Evolutionary conservation across 1,284 basidiomycete genomes (phyloP), one percentile per base, ranked within the genome.

Genomic region (Rhodotorula sp.): DNA sequence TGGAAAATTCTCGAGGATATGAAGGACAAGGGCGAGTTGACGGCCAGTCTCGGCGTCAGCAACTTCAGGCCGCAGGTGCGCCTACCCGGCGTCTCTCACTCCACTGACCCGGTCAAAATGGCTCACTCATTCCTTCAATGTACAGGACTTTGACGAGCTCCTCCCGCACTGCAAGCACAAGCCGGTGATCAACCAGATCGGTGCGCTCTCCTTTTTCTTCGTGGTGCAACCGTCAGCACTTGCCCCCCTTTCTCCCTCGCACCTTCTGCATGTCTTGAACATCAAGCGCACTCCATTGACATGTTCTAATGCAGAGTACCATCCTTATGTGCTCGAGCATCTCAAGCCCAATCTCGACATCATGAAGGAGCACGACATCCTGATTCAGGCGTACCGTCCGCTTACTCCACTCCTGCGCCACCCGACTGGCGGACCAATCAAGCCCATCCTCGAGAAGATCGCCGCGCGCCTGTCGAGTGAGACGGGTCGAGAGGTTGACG

Each of bases 401-500:
- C 79, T 84, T 17, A 80, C 80, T 14, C 76, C 82, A 0, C 62
- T 84, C 61, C 77, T 82, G 63, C 79, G 81, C n/a, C 75, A 76
- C 73, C 73, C 73, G 64, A 87, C 86, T 14, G 87, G 84, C 34
- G 88, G 87, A 0, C 85, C 88, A 1, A 80, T 90, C 34, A 85
- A 87, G 68, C 77, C 82, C 1, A 80, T 86, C 50, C 78, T 90
- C 19, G 80, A 83, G 70, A 72, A 80, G 45, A 87, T 90, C 67
- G 85, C 87, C 3, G 79, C 81, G 57, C 64, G 75, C 46, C 55
- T 80, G 23, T 68, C 69, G 34, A 64, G 74, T 25, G 82, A 82
- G 23, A 78, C 80, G 1, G 52, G 52, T 17, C 79, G 81, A 53
- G 80, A 84, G 14, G 86, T 89, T 44, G 85, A 87, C 44, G 78